These are phyloP conservation scores for Pythium apleroticum DNA, from an alignment of 352 stramenopile genomes.

Conservation along the genomic window DNA sequence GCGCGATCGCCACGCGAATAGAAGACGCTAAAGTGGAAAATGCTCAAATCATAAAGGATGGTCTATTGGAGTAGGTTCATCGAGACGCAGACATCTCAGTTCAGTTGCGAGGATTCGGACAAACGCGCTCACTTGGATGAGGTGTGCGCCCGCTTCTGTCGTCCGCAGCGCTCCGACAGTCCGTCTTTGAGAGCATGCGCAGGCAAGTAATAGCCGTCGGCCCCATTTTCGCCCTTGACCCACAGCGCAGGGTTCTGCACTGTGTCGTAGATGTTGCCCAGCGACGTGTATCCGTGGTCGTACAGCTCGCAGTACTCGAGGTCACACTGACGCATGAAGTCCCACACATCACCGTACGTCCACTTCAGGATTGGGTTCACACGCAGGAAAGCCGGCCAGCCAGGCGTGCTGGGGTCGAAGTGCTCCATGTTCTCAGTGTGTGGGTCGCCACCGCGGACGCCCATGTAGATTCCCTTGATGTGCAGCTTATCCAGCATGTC, in stretches of 20 bases:
- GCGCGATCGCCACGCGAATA: background rate
- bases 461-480: slow-evolving; percentile 91
- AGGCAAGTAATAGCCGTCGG: slow-evolving; percentile 66
- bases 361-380: slow-evolving; percentile 98
- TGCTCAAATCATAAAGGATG: background rate
- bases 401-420: slow-evolving; percentile 81
- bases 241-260: slow-evolving; percentile 92
- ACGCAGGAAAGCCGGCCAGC: slow-evolving; percentile 95
- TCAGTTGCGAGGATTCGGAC: background rate
- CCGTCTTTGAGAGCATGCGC: slow-evolving; percentile 72
- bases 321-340: slow-evolving; percentile 87
- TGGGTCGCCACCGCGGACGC: slow-evolving; percentile 90
- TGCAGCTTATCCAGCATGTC: slow-evolving; percentile 83
- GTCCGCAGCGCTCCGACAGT: slow-evolving; percentile 66
- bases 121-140: slow-evolving; percentile 48
- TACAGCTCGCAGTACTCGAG: slow-evolving; percentile 91
- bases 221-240: slow-evolving; percentile 53
- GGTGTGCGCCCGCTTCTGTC: slow-evolving; percentile 74
- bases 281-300: slow-evolving; percentile 91
- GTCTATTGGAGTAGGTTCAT: slow-evolving; percentile 6
- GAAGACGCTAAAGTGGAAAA: slow-evolving; percentile 9
- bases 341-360: slow-evolving; percentile 95
- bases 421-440: slow-evolving; percentile 89
- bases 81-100: background rate
- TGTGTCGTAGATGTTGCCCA: slow-evolving; percentile 95